phyloP scores from a whole-genome alignment of 441 rosid genomes.

The Gossypium armourianum region DNA sequence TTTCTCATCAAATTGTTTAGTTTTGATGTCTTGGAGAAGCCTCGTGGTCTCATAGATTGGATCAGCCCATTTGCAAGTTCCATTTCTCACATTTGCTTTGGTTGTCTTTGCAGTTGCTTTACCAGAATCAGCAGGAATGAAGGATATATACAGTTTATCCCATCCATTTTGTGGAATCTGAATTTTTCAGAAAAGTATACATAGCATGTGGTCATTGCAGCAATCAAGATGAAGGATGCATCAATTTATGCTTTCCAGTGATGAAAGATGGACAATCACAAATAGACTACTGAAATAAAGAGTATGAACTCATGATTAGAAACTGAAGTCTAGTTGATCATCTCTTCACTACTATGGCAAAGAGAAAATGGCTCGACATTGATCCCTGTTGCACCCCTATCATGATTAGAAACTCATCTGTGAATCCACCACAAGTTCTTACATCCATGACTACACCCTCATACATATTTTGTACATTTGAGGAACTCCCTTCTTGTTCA shows the following conservation, averaged over 20 bases:
- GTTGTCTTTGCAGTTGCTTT: slow-evolving; percentile 91
- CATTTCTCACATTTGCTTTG: slow-evolving; percentile 91
- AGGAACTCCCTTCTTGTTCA: background rate
- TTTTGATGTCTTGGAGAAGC: slow-evolving; percentile 78
- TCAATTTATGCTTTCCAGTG: background rate
- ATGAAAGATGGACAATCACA: slow-evolving; percentile 1
- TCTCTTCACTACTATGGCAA: no score
- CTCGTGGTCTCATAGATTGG: slow-evolving; percentile 94
- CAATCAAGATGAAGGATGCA: background rate
- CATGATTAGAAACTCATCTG: background rate
- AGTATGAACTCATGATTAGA: background rate
- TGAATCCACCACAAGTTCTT: background rate
- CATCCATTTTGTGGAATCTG: slow-evolving; percentile 92
- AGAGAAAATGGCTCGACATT: background rate
- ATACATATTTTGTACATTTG: background rate
- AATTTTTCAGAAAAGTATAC: background rate
- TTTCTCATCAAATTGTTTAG: slow-evolving; percentile 77
- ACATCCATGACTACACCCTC: background rate
- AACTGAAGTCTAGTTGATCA: no score
- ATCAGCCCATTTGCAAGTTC: slow-evolving; percentile 97
- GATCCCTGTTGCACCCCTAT: background rate
- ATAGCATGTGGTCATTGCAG: slow-evolving; percentile 7
- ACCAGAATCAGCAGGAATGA: slow-evolving; percentile 81
- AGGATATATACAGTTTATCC: slow-evolving; percentile 90
- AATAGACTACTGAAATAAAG: background rate